These are phyloP conservation scores for Priceomyces medius DNA, from an alignment of 805 yeast species.

Conservation along the genomic window DNA sequence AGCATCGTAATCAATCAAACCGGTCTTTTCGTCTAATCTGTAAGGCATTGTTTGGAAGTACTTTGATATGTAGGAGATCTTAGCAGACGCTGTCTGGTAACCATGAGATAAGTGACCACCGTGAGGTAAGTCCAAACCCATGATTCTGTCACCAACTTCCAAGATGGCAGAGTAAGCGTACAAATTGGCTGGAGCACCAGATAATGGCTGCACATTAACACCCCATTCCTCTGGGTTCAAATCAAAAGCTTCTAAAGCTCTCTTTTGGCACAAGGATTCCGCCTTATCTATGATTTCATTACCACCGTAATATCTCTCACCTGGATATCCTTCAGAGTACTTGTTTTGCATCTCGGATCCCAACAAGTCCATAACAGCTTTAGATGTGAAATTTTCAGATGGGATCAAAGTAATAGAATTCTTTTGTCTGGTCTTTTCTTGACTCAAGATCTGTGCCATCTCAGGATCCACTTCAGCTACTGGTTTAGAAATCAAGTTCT, in stretches of 20 bases:
- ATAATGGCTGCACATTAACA: slow-evolving; percentile 92
- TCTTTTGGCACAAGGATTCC: slow-evolving; percentile 86
- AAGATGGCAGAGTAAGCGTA: slow-evolving; percentile 94
- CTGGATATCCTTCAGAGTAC: slow-evolving; percentile 99
- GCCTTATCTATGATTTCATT: slow-evolving; percentile 95
- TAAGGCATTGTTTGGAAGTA: slow-evolving; percentile 99
- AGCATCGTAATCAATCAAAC: slow-evolving; percentile 93
- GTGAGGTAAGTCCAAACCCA: slow-evolving; percentile 98
- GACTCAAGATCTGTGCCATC: slow-evolving; percentile 66
- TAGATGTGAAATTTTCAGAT: slow-evolving; percentile 95
- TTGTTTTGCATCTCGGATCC: slow-evolving; percentile 99
- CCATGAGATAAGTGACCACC: slow-evolving; percentile 99
- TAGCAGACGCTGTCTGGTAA: slow-evolving; percentile 90
- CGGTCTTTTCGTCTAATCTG: slow-evolving; percentile 88
- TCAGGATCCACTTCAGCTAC: slow-evolving; percentile 74
- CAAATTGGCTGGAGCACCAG: slow-evolving; percentile 97
- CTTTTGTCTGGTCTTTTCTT: slow-evolving; percentile 88
- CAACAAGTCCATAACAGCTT: slow-evolving; percentile 91
- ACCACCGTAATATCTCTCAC: slow-evolving; percentile 98
- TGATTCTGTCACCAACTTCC: slow-evolving; percentile 93
- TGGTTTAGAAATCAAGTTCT: slow-evolving; percentile 61
- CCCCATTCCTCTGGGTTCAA: slow-evolving; percentile 89
- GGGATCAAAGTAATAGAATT: slow-evolving; percentile 94
- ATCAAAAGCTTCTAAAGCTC: slow-evolving; percentile 89
- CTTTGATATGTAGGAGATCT: slow-evolving; percentile 93